Evolutionary conservation across 768 basidiomycete species (phyloP), one percentile per base, ranked within the genome.

Genomic region (Mycena indigotica): DNA sequence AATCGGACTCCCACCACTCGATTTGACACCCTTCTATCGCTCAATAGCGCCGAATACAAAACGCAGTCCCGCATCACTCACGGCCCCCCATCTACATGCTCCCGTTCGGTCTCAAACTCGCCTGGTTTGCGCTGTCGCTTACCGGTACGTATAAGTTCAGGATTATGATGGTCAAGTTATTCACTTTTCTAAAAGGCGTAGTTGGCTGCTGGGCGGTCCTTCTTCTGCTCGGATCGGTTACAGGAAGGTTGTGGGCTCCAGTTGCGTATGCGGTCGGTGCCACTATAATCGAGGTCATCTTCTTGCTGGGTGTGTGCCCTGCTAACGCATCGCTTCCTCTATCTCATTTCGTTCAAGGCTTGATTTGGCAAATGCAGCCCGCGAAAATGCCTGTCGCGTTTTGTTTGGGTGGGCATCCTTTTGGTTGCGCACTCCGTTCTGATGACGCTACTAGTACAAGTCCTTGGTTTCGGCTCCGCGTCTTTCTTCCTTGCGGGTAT

Each of bases 181-280:
- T 21, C 12, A 21, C 24, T 6, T 19, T 32, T 8, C 25, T 15
- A 28, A 8, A 15, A 63, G 61, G 61, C 55, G 52, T 63, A 52
- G 50, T 63, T 38, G 61, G 61, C 61, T 63, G 61, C 61, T 63
- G 61, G 61, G 61, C 57, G 48, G 61, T 58, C 61, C 61, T 63
- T 51, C 52, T 63, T 53, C 57, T 57, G 23, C 46, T 63, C 46
- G 61, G 54, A 30, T 50, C 55, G 54, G 55, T 46, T 23, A 45
- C 56, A 2, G 44, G 56, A 40, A 55, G 61, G 28, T 56, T 56
- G 32, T 63, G 61, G 61, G 61, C 45, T 2, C 61, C 61, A 26
- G 48, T 63, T 29, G 54, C 49, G 45, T 63, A 59, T 30, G 61
- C 61, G 8, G 51, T 50, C 3, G 61, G 54, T 15, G 54, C 59